A percentile compares a stretch with the other conserved stretches of the same genome.
Evolutionary conservation across 2,329 filamentous ascomycete species (phyloP).

Genomic region (Pseudogymnoascus sp.): DNA sequence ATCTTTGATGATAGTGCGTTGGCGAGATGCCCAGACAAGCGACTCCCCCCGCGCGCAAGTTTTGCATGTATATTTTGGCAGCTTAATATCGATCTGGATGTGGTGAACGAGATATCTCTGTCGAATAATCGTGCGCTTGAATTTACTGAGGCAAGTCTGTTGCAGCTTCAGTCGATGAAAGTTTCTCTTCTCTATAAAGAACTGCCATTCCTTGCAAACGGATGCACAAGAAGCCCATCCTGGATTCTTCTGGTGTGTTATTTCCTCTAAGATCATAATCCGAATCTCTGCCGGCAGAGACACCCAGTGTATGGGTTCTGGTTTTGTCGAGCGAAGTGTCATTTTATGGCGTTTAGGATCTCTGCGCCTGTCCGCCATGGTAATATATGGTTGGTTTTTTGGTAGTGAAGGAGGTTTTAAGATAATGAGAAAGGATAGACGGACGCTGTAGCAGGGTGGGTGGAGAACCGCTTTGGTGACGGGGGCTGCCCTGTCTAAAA

Average conservation of each 20-base stretch:
- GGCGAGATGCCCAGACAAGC: no score
- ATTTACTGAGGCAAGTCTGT: background rate
- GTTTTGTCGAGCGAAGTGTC: background rate
- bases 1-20: no score
- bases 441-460: background rate
- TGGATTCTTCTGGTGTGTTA: constrained; percentile 22
- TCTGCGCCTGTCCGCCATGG: background rate
- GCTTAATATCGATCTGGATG: constrained; percentile 27
- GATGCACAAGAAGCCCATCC: constrained; percentile 26
- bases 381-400: background rate
- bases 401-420: background rate
- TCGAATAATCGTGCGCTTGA: constrained; percentile 15
- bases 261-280: constrained; percentile 28
- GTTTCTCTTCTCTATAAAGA: background rate
- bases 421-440: background rate
- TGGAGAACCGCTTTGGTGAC: background rate
- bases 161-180: background rate
- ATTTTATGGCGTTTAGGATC: background rate
- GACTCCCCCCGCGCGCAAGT: no score
- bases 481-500: background rate
- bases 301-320: background rate
- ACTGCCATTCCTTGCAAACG: background rate
- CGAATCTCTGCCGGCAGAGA: constrained; percentile 26
- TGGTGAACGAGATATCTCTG: constrained; percentile 24
- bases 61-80: no score